These are phyloP conservation scores for Bruguiera hainesii DNA, from an alignment of 441 rosid species.

Conservation along the genomic window DNA sequence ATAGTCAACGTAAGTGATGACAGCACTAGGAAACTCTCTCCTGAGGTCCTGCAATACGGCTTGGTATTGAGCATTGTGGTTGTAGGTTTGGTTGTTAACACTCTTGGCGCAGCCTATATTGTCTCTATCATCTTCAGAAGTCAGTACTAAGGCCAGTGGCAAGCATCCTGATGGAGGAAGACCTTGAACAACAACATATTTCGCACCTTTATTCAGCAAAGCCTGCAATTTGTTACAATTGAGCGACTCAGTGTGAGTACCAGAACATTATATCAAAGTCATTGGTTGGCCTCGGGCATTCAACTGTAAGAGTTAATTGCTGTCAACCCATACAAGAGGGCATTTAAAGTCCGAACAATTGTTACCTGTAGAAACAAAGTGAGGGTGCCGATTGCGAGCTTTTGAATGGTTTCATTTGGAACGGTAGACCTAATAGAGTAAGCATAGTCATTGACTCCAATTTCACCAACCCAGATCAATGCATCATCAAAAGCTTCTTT, in stretches of 20 bases:
- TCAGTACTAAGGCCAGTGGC: conserved; percentile 57
- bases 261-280: too few species aligned
- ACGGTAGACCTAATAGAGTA: conserved; percentile 59
- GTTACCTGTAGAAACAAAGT: conserved; percentile 54
- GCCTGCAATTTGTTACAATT: conserved; percentile 36
- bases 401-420: conserved; percentile 40
- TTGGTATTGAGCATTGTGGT: conserved; percentile 53
- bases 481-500: conserved; percentile 44
- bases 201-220: conserved; percentile 67
- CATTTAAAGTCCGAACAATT: too few species aligned
- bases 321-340: too few species aligned
- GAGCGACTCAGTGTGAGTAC: not conserved
- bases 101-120: conserved; percentile 71
- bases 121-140: conserved; percentile 60
- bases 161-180: conserved; percentile 80
- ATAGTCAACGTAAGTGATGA: conserved; percentile 67
- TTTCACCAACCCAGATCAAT: conserved; percentile 91
- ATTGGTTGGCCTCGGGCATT: not conserved
- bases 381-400: conserved; percentile 45
- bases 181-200: conserved; percentile 68
- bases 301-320: not conserved
- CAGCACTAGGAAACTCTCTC: conserved; percentile 46
- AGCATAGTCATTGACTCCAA: conserved; percentile 89
- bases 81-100: conserved; percentile 45
- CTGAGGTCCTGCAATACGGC: conserved; percentile 41